Conservation (phyloP, 106 monocot genomes). For the Phalaenopsis equestris region DNA sequence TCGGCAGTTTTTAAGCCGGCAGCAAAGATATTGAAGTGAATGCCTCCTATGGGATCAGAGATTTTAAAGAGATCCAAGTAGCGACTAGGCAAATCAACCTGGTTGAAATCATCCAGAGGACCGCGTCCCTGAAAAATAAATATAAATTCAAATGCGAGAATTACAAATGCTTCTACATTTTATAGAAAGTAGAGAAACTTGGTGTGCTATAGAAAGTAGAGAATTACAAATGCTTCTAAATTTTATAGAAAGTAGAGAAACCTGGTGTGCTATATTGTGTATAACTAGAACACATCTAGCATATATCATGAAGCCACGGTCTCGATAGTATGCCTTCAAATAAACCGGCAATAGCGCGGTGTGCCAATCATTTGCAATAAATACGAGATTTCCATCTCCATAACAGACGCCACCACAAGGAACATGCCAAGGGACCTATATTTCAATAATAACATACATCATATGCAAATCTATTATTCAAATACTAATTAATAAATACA, state of each 20-base stretch:
- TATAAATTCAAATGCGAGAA: too few species aligned
- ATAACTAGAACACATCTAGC: slow-evolving; percentile 65
- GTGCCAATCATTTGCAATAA: slow-evolving; percentile 96
- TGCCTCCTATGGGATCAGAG: slow-evolving; percentile 74
- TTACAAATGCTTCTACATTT: too few species aligned
- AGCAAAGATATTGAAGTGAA: slow-evolving; percentile 72
- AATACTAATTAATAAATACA: neutral
- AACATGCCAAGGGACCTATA: slow-evolving; percentile 79
- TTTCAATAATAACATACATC: neutral
- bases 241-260: slow-evolving; percentile 1
- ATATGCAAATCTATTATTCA: slow-evolving; percentile 1
- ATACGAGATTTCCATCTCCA: slow-evolving; percentile 86
- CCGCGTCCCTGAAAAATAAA: slow-evolving; percentile 60
- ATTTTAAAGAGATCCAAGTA: slow-evolving; percentile 59
- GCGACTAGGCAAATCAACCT: slow-evolving; percentile 39
- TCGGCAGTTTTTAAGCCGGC: slow-evolving; percentile 75
- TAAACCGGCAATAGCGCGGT: slow-evolving; percentile 88
- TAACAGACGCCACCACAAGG: slow-evolving; percentile 82
- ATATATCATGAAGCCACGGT: slow-evolving; percentile 77
- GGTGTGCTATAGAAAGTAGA: slow-evolving; percentile 47
- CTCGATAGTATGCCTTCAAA: slow-evolving; percentile 85
- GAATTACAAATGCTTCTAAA: too few species aligned
- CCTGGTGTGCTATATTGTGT: slow-evolving; percentile 96
- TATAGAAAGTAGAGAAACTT: slow-evolving; percentile 26
- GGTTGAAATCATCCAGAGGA: slow-evolving; percentile 43